Conservation (phyloP, 495 filamentous ascomycete species). For the Lophiotrema nucula region DNA sequence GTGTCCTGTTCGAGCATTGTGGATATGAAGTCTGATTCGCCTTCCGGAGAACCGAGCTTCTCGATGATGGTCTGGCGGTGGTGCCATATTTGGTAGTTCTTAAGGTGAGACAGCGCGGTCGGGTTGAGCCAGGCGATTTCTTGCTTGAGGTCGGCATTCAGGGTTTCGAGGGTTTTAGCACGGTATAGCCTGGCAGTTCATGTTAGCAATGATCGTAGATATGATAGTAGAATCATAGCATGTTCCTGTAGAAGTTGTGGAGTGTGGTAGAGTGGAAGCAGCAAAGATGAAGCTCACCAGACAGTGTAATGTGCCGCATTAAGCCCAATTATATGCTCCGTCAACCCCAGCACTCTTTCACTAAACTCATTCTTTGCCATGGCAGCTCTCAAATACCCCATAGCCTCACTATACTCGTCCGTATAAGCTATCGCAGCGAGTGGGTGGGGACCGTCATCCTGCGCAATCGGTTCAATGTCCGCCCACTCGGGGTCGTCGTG, state of each 20-base stretch:
- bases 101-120: slow-evolving; percentile 76
- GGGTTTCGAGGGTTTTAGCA: slow-evolving; percentile 66
- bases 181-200: slow-evolving; percentile 72
- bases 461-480: slow-evolving; percentile 76
- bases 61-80: slow-evolving; percentile 85
- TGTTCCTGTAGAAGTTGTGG: background rate
- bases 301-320: slow-evolving; percentile 98
- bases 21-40: slow-evolving; percentile 73
- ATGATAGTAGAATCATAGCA: background rate
- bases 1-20: slow-evolving; percentile 80
- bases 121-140: slow-evolving; percentile 85
- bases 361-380: slow-evolving; percentile 87
- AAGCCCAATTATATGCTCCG: slow-evolving; percentile 81
- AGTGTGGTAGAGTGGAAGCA: too few species aligned
- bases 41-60: slow-evolving; percentile 42
- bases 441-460: slow-evolving; percentile 69
- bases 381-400: slow-evolving; percentile 85
- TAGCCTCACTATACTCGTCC: slow-evolving; percentile 81
- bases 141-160: slow-evolving; percentile 63
- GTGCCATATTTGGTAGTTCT: slow-evolving; percentile 99
- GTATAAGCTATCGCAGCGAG: slow-evolving; percentile 88
- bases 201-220: slow-evolving; percentile 1
- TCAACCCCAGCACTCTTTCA: slow-evolving; percentile 74
- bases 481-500: slow-evolving; percentile 73
- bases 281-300: slow-evolving; percentile 56